Conservation (phyloP, 139 green algal genomes). For the Chlorella sorokiniana region DNA sequence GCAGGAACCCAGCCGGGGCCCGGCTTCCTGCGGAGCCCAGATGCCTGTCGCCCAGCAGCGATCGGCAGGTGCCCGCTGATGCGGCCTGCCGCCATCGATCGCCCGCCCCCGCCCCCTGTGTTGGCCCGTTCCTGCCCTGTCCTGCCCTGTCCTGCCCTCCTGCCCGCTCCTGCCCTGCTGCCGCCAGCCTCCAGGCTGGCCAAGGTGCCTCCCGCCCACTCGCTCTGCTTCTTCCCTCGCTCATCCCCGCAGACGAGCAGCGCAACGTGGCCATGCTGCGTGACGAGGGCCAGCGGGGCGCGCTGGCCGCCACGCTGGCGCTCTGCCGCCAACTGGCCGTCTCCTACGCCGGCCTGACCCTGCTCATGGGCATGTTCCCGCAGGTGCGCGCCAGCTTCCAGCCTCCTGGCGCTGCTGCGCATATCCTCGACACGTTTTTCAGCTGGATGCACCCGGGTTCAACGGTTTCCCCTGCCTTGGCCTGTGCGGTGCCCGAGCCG, state of each 20-base stretch:
- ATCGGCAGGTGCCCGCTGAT: no score
- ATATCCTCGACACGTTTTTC: neutral
- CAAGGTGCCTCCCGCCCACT: neutral
- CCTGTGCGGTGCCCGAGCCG: no score
- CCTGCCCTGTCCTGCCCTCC: no score
- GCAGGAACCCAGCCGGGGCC: no score
- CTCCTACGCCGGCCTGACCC: constrained; percentile 79
- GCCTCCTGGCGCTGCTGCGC: neutral
- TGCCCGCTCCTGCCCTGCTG: no score
- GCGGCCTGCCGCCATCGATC: no score
- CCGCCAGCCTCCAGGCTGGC: no score
- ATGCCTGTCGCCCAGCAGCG: no score
- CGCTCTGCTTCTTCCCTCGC: neutral
- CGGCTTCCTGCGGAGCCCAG: no score
- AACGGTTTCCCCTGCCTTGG: no score
- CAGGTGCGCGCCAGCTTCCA: constrained; percentile 42
- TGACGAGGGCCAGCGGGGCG: constrained; percentile 19
- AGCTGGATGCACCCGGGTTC: neutral
- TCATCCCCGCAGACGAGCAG: constrained; percentile 41
- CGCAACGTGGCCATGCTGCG: constrained; percentile 37
- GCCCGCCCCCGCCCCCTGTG: no score
- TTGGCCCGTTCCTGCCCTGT: no score
- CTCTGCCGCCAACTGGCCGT: constrained; percentile 74
- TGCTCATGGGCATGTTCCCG: constrained; percentile 82
- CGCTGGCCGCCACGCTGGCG: constrained; percentile 41